Percentiles rank a stretch among this genome's conserved stretches.
Conservation (phyloP, 106 monocot species). For the Ottelia alismoides region DNA sequence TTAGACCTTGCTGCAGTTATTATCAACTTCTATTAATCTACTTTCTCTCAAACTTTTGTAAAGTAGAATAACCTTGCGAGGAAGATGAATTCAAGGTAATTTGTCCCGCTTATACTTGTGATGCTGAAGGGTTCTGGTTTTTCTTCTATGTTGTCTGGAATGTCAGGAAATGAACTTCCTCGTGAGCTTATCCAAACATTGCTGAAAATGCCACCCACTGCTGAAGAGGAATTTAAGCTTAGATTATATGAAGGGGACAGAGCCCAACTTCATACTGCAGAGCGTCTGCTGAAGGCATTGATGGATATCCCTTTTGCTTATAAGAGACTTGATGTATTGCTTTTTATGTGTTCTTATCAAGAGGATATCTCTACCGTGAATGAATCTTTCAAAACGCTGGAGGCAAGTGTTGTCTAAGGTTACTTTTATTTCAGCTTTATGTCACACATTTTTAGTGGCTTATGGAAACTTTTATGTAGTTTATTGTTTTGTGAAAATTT, state of each 20-base stretch:
- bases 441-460: background rate
- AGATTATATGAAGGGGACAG: slow-evolving; percentile 21
- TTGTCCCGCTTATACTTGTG: too few relatives aligned
- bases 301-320: slow-evolving; percentile 45
- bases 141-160: too few relatives aligned
- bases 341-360: slow-evolving; percentile 35
- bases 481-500: background rate
- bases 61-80: too few relatives aligned
- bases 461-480: background rate
- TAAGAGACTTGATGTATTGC: slow-evolving; percentile 37
- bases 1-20: too few relatives aligned
- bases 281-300: slow-evolving; percentile 36
- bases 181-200: slow-evolving; percentile 34
- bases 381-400: slow-evolving; percentile 34
- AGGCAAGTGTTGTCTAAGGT: slow-evolving; percentile 18
- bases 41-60: too few relatives aligned
- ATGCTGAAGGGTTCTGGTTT: too few relatives aligned
- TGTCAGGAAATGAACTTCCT: too few relatives aligned
- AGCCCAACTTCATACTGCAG: slow-evolving; percentile 33
- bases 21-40: too few relatives aligned
- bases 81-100: too few relatives aligned
- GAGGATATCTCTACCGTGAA: slow-evolving; percentile 30
- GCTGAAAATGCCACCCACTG: slow-evolving; percentile 50
- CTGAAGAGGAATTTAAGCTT: too few relatives aligned
- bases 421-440: background rate